Percentiles rank a stretch among this genome's conserved stretches.
These are phyloP conservation scores for Agastache rugosa DNA, from an alignment of 257 asterid species.

Conservation along the genomic window DNA sequence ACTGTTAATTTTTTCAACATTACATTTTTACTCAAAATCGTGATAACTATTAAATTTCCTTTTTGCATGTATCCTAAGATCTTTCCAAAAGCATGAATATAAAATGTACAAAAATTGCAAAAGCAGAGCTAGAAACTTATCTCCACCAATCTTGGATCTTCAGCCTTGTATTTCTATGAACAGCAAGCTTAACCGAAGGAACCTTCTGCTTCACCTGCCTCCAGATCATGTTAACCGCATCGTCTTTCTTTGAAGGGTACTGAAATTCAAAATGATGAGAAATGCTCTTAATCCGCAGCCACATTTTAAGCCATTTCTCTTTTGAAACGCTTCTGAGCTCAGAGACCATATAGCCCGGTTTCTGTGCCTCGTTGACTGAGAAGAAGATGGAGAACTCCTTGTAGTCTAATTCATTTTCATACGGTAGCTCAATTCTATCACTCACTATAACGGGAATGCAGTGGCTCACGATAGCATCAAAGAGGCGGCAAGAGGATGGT, in stretches of 20 bases:
- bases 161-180: constrained; percentile 75
- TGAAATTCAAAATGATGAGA: constrained; percentile 85
- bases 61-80: not conserved
- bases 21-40: not conserved
- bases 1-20: not conserved
- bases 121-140: constrained; percentile 32
- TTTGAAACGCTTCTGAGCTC: constrained; percentile 59
- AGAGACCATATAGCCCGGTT: constrained; percentile 61
- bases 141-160: constrained; percentile 97
- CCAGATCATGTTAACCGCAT: constrained; percentile 93
- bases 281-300: constrained; percentile 65
- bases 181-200: constrained; percentile 67
- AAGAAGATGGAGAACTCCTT: constrained; percentile 78
- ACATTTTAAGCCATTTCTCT: constrained; percentile 76
- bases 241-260: constrained; percentile 77
- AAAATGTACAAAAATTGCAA: constrained; percentile 42
- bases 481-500: constrained; percentile 92
- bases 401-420: constrained; percentile 81
- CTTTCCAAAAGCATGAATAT: constrained; percentile 3
- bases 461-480: constrained; percentile 88
- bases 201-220: constrained; percentile 81
- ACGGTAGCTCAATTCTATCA: constrained; percentile 83
- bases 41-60: not conserved
- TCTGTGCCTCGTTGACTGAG: constrained; percentile 64
- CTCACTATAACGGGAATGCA: constrained; percentile 90